Evolutionary conservation across 2,329 filamentous ascomycete genomes (phyloP).

Genomic region (Sporothrix globosa): DNA sequence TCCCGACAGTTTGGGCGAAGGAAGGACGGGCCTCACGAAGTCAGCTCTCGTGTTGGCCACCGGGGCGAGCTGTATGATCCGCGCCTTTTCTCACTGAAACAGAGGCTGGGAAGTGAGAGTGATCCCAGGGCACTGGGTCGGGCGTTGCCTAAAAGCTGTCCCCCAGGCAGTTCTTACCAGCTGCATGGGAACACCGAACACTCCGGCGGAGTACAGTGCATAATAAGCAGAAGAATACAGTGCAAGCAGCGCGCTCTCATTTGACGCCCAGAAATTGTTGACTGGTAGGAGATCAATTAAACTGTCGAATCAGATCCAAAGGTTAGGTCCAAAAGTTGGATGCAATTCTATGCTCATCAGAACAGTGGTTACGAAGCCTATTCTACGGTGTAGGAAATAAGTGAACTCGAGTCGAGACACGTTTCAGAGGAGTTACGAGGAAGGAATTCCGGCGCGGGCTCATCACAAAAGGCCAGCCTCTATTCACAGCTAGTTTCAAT

Average conservation of each 20-base stretch:
- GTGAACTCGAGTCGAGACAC: neutral
- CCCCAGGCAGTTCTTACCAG: conserved; percentile 10
- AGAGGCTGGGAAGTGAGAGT: neutral
- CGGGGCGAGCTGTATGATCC: neutral
- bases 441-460: neutral
- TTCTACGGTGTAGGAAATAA: neutral
- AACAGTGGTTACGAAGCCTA: neutral
- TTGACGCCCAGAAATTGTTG: neutral
- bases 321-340: too few relatives aligned
- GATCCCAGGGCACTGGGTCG: conserved; percentile 15
- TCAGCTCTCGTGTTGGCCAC: neutral
- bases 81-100: neutral
- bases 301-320: neutral
- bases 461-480: neutral
- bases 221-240: neutral
- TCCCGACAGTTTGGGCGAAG: conserved; percentile 23
- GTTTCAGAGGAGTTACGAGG: neutral
- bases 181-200: neutral
- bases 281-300: neutral
- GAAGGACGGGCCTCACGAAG: conserved; percentile 9
- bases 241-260: neutral
- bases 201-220: neutral
- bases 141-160: neutral
- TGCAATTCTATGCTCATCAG: neutral
- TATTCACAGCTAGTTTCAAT: neutral